These are phyloP conservation scores for Crithidia bombi DNA, from an alignment of 208 protist genomes.

Conservation along the genomic window DNA sequence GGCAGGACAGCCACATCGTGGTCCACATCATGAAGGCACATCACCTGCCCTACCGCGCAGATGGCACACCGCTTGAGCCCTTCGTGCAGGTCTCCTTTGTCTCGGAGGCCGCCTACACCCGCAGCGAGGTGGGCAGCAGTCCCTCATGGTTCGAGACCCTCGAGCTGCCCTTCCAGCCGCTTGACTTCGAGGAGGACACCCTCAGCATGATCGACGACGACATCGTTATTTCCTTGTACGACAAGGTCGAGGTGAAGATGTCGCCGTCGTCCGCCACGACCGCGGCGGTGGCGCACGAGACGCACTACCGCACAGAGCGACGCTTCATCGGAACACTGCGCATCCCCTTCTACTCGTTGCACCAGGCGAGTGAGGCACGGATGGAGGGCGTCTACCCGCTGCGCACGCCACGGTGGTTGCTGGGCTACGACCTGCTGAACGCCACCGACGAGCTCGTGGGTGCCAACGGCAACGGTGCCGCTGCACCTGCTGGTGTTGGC, in stretches of 20 bases:
- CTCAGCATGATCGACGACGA: conserved; percentile 86
- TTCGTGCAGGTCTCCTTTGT: conserved; percentile 83
- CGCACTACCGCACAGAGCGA: conserved; percentile 86
- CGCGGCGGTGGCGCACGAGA: conserved; percentile 72
- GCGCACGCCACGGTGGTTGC: conserved; percentile 69
- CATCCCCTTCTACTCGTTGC: conserved; percentile 81
- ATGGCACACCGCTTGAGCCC: conserved; percentile 77
- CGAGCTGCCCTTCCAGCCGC: conserved; percentile 78
- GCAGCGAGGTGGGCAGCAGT: conserved; percentile 67
- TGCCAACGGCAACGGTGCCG: not conserved
- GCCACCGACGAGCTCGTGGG: not conserved
- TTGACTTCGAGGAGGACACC: conserved; percentile 88
- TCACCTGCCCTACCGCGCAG: conserved; percentile 63
- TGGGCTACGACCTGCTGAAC: conserved; percentile 56
- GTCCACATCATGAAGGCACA: conserved; percentile 88
- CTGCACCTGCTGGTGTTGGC: not conserved
- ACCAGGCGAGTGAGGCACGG: conserved; percentile 61
- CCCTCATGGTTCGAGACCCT: conserved; percentile 86
- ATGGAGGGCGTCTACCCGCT: conserved; percentile 82
- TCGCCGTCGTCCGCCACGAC: conserved; percentile 36
- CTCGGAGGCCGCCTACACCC: conserved; percentile 70
- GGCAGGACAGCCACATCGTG: conserved; percentile 67
- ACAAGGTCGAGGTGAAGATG: conserved; percentile 82
- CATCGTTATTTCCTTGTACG: conserved; percentile 79
- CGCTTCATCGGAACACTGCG: conserved; percentile 75